These are phyloP conservation scores for Suillus luteus DNA, from an alignment of 768 basidiomycete genomes.

Conservation along the genomic window DNA sequence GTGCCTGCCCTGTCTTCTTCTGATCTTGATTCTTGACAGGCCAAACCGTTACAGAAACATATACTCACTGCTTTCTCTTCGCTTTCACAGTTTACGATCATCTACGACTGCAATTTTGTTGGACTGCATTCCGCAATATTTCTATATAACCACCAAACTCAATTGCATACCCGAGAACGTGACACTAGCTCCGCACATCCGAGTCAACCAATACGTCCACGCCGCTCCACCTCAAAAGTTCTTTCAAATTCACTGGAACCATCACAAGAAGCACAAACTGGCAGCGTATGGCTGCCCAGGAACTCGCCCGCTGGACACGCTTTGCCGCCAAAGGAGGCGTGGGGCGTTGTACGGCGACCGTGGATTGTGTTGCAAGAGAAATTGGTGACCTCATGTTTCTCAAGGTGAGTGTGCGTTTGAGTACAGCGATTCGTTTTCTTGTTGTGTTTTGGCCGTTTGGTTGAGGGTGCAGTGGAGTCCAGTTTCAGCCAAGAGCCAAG, in stretches of 20 bases:
- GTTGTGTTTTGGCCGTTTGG: slow-evolving; percentile 7
- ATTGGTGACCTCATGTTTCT: slow-evolving; percentile 86
- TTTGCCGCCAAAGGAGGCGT: slow-evolving; percentile 88
- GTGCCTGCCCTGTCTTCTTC: slow-evolving; percentile 5
- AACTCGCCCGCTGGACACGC: slow-evolving; percentile 79
- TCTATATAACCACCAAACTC: not conserved
- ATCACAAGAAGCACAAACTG: not conserved
- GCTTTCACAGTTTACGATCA: not conserved
- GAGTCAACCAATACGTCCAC: not conserved
- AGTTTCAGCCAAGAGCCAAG: slow-evolving; percentile 4
- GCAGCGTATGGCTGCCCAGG: slow-evolving; percentile 60
- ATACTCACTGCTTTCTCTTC: not conserved
- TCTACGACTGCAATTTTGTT: not conserved
- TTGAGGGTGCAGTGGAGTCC: not conserved
- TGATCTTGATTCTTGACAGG: slow-evolving; percentile 1
- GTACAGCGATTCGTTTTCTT: not conserved
- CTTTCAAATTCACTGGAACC: not conserved
- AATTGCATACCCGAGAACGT: slow-evolving; percentile 3
- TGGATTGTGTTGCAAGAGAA: slow-evolving; percentile 75
- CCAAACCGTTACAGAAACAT: not conserved
- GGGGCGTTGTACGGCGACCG: slow-evolving; percentile 71
- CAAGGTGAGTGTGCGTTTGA: slow-evolving; percentile 49
- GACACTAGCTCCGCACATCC: not conserved
- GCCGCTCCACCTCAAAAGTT: not conserved
- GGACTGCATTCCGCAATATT: not conserved